Base-by-base conservation (phyloP, 2,329 filamentous ascomycete genomes). In the Cercospora beticola region DNA sequence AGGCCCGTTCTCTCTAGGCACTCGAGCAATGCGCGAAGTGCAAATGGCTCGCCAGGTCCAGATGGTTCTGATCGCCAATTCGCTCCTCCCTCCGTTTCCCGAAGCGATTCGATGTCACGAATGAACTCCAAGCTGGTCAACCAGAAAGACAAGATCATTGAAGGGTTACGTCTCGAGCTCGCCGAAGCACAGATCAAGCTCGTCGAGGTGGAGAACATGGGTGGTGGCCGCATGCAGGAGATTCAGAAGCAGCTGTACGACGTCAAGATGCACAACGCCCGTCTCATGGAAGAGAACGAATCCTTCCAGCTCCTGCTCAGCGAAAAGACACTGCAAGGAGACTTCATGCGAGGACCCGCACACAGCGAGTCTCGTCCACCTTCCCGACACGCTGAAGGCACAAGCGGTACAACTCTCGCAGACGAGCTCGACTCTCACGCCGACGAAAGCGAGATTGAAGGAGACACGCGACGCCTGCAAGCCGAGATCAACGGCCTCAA, bases 251-350 rank as follows among this genome's bases (percentile, higher is more conserved):
- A 92, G 72, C 87, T 98, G 63, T 89, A 97, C 81, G 94, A 98
- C 78, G 90, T 93, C 46, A 92, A 94, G 76, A 95, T 98, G 91
- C 91, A 93, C 73, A 99, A 98, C 78, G 95, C 95, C 67, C 89
- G 94, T 57, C 84, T 99, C 71, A 95, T 97, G 92, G 95, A 99
- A 82, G 95, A 99, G 81, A 98, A 98, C 76, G 95, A 99, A 81
- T 97, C 93, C 81, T 99, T 97, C 81, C 94, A 98, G 81, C 87
- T 98, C 43, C 88, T 99, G 18, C 88, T 99, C 26, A 93, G 93
- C 77, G 94, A 98, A 80, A 94, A 93, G 85, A 98, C 95, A 1
- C 86, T 99, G 68, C 97, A 96, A 78, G 95, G 95, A 31, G 94
- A 98, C 78, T 94, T 76, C 59, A 66, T 77, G 36, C 64, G 71